Evolutionary conservation across 1,284 basidiomycete species (phyloP), one percentile per base, ranked within the genome.

Genomic region (Porogramme epimiltina): DNA sequence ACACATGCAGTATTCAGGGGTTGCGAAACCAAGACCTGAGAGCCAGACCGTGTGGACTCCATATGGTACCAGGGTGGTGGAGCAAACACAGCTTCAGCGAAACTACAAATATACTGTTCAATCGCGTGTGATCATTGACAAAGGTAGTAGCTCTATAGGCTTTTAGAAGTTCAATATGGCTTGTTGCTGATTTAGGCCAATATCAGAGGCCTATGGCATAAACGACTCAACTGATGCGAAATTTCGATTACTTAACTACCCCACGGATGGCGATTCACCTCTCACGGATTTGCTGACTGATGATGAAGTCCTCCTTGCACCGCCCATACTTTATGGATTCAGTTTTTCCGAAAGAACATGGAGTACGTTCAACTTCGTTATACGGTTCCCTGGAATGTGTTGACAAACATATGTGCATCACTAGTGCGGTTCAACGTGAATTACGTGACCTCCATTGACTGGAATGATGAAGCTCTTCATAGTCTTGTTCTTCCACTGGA

Each of bases 291-390:
- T 19, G 66, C 4, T 76, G 75, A 56, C 81, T 38, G 67, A 69
- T 0, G 76, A 80, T 0, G 75, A 81, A 23, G 64, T 82, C 15
- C 66, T 83, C 20, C 62, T 85, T 11, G 69, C 79, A 0, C 72
- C 82, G 2, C 76, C 81, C 0, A 66, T 79, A 38, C 73, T 84
- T 0, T 81, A 78, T 52, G 82, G 81, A 0, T 86, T 84, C 65
- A 81, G 78, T 61, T 67, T 84, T 37, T 56, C 69, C 2, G 81
- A 82, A 56, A 83, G 84, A 58, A n/a, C n/a, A n/a, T n/a, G n/a
- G n/a, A n/a, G n/a, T n/a, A n/a, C n/a, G n/a, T n/a, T n/a, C n/a
- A n/a, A n/a, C n/a, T n/a, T n/a, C n/a, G n/a, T n/a, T n/a, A n/a
- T n/a, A n/a, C n/a, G n/a, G n/a, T n/a, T n/a, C 59, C 75, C 8